These are phyloP conservation scores for Pharnaceum exiguum DNA, from an alignment of 148 eudicot species.

Conservation along the genomic window DNA sequence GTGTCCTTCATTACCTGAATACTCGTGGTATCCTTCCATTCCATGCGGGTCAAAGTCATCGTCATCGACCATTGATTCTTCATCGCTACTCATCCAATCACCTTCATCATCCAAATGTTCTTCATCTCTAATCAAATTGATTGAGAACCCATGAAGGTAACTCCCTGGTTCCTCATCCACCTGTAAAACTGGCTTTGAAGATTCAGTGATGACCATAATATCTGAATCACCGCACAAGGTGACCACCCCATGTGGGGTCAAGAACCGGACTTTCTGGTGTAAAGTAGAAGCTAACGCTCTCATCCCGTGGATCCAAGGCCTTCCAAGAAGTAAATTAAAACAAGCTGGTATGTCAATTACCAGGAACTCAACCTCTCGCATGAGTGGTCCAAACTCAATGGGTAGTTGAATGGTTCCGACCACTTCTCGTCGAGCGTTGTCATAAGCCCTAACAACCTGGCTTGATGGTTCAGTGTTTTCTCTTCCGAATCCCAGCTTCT, in stretches of 20 bases:
- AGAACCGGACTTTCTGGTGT: constrained; percentile 1
- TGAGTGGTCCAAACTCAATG: neutral
- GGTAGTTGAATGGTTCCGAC: neutral
- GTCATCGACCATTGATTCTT: too few relatives aligned
- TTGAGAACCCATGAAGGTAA: neutral
- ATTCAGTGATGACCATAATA: neutral
- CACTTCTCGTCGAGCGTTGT: neutral
- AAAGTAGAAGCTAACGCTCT: neutral
- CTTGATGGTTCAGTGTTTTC: neutral
- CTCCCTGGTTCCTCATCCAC: neutral
- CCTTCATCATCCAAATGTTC: neutral
- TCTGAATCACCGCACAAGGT: neutral
- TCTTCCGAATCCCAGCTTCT: neutral
- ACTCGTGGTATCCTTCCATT: too few relatives aligned
- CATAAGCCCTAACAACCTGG: neutral
- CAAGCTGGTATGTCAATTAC: neutral
- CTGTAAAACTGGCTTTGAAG: neutral
- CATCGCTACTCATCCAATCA: neutral
- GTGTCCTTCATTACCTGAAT: too few relatives aligned
- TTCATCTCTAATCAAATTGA: neutral
- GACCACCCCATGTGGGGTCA: neutral
- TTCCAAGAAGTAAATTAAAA: neutral
- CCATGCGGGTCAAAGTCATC: neutral
- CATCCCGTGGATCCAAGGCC: neutral
- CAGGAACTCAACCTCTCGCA: neutral